A percentile compares a stretch with the other conserved stretches of the same genome.
phyloP scores from a whole-genome alignment of 2,329 filamentous ascomycete genomes.

The Talaromyces piceae region DNA sequence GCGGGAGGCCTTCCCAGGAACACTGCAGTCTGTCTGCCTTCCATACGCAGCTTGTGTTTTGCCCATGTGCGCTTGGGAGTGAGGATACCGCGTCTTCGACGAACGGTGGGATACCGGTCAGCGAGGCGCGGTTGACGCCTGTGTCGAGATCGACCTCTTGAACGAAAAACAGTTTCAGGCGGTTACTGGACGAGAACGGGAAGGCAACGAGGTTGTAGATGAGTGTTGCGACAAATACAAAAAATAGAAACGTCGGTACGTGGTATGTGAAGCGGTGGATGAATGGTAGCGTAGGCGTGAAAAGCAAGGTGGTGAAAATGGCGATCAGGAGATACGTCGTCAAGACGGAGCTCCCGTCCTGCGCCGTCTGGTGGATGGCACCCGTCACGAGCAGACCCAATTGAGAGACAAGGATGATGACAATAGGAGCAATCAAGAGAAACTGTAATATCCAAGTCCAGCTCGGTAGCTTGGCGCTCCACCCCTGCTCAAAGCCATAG shows the following conservation, averaged over 20 bases:
- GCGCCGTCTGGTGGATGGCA: constrained; percentile 69
- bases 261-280: constrained; percentile 81
- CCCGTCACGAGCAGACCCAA: constrained; percentile 65
- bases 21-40: constrained; percentile 50
- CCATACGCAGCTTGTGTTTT: constrained; percentile 48
- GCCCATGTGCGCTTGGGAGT: constrained; percentile 63
- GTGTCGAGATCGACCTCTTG: constrained; percentile 72
- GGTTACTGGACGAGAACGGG: constrained; percentile 72
- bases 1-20: constrained; percentile 61
- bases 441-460: constrained; percentile 90
- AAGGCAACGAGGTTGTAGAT: constrained; percentile 83
- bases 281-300: constrained; percentile 74
- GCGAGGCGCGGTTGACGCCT: constrained; percentile 60
- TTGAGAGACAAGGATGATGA: constrained; percentile 69
- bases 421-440: constrained; percentile 68
- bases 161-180: constrained; percentile 81
- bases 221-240: constrained; percentile 65
- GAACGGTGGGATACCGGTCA: constrained; percentile 62
- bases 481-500: constrained; percentile 71
- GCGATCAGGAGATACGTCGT: constrained; percentile 65
- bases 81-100: constrained; percentile 58
- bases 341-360: constrained; percentile 70
- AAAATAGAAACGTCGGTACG: constrained; percentile 66
- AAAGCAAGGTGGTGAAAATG: constrained; percentile 59
- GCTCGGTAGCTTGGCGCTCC: constrained; percentile 69